Evolutionary conservation across 139 green algal genomes (phyloP).

Genomic region (Chlorokybus atmophyticus): DNA sequence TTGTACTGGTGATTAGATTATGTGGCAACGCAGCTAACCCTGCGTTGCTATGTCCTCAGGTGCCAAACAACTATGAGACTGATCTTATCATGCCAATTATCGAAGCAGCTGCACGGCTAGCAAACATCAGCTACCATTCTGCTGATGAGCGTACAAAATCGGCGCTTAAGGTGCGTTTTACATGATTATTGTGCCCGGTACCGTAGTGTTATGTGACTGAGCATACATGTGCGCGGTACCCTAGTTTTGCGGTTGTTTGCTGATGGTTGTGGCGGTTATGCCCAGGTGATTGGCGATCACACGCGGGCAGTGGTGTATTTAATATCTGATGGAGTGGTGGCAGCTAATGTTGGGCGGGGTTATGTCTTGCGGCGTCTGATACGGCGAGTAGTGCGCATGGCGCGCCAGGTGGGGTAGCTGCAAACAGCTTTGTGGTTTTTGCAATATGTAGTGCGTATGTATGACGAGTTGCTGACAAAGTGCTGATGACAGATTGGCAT

Average conservation of each 20-base stretch:
- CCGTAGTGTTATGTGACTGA: too few relatives aligned
- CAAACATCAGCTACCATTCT: conserved; percentile 10
- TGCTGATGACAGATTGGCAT: too few relatives aligned
- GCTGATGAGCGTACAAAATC: not conserved
- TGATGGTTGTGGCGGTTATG: too few relatives aligned
- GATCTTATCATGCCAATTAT: conserved; percentile 86
- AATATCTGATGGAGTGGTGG: conserved; percentile 59
- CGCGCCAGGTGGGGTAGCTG: conserved; percentile 48
- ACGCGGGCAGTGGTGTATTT: conserved; percentile 68
- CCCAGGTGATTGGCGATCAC: conserved; percentile 73
- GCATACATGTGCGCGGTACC: too few relatives aligned
- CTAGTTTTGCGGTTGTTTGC: too few relatives aligned
- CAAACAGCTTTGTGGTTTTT: conserved; percentile 10
- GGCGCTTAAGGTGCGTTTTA: conserved; percentile 50
- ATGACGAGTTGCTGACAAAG: too few relatives aligned
- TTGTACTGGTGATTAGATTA: too few relatives aligned
- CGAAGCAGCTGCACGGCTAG: conserved; percentile 37
- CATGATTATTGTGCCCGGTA: too few relatives aligned
- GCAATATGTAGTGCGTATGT: too few relatives aligned
- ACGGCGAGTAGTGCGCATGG: conserved; percentile 46
- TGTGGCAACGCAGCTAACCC: too few relatives aligned
- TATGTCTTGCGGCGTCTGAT: conserved; percentile 79
- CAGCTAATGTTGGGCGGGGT: conserved; percentile 74
- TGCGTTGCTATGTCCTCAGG: conserved; percentile 30
- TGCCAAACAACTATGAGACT: conserved; percentile 90